Evolutionary conservation across 2,329 filamentous ascomycete genomes (phyloP).

Genomic region (Albophoma yamanashiensis): DNA sequence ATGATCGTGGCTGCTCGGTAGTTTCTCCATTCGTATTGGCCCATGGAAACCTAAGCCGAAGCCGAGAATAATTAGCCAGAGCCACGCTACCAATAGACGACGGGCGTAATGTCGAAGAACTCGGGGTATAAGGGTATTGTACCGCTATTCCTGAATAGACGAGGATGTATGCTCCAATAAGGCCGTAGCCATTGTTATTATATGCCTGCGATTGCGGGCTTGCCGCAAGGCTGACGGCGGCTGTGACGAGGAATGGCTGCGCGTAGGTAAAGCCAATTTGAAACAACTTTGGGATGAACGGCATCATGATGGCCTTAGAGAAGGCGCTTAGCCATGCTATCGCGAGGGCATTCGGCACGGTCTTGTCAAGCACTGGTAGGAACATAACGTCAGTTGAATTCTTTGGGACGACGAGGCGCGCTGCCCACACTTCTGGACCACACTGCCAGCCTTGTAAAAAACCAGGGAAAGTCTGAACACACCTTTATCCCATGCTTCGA

Average conservation of each 20-base stretch:
- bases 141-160: conserved; percentile 15
- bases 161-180: conserved; percentile 16
- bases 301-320: conserved; percentile 3
- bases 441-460: too few relatives aligned
- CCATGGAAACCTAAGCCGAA: conserved; percentile 9
- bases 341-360: conserved; percentile 5
- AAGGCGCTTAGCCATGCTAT: conserved; percentile 5
- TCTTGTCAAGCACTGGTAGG: conserved; percentile 9
- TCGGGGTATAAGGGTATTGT: not conserved
- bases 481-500: conserved; percentile 11
- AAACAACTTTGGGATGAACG: conserved; percentile 9
- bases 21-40: conserved; percentile 11
- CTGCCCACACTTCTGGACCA: too few relatives aligned
- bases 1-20: conserved; percentile 13
- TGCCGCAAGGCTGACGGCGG: conserved; percentile 8
- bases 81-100: not conserved
- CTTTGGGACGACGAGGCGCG: not conserved
- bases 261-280: conserved; percentile 15
- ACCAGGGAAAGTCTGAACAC: not conserved
- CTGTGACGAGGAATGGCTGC: conserved; percentile 14
- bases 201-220: conserved; percentile 8
- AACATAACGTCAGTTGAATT: not conserved
- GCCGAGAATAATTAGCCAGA: not conserved
- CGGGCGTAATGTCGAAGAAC: not conserved
- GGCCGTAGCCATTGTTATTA: conserved; percentile 12